phyloP scores from a whole-genome alignment of 768 basidiomycete species.

The Psilocybe tampanensis region DNA sequence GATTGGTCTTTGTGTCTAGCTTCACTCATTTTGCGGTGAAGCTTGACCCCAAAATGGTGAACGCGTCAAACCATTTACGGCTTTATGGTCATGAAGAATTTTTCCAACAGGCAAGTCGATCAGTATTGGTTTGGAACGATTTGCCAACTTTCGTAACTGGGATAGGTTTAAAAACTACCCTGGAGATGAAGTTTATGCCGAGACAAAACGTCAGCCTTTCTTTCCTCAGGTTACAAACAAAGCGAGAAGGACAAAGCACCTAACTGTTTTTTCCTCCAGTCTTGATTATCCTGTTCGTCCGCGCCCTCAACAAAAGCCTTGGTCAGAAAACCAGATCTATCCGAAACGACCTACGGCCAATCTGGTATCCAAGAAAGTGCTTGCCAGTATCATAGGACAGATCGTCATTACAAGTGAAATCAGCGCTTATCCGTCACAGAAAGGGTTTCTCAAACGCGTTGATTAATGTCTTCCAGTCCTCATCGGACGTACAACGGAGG shows the following conservation, averaged over 20 bases:
- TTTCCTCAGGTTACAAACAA: neutral
- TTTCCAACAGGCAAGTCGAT: neutral
- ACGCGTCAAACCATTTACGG: conserved; percentile 29
- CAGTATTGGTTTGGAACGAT: conserved; percentile 11
- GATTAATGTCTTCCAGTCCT: conserved; percentile 25
- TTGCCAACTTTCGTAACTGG: neutral
- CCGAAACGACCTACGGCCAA: conserved; percentile 94
- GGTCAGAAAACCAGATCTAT: conserved; percentile 54
- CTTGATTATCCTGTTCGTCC: conserved; percentile 41
- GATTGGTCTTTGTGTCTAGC: conserved; percentile 46
- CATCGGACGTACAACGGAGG: conserved; percentile 37
- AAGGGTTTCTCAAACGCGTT: conserved; percentile 16
- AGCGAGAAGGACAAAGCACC: neutral
- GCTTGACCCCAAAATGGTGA: conserved; percentile 27
- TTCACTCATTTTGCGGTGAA: conserved; percentile 37
- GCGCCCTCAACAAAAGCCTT: conserved; percentile 34
- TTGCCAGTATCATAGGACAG: conserved; percentile 92
- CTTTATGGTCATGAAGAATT: conserved; percentile 21
- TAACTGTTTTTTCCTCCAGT: conserved; percentile 28
- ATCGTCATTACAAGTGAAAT: conserved; percentile 75
- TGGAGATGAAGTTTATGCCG: conserved; percentile 5
- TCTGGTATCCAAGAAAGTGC: conserved; percentile 92
- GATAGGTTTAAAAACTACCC: neutral
- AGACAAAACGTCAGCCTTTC: conserved; percentile 11
- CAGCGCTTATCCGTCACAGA: conserved; percentile 30